A percentile compares a stretch with the other conserved stretches of the same genome.
Evolutionary conservation across 345 rosid species (phyloP).

Genomic region (Linum trigynum): DNA sequence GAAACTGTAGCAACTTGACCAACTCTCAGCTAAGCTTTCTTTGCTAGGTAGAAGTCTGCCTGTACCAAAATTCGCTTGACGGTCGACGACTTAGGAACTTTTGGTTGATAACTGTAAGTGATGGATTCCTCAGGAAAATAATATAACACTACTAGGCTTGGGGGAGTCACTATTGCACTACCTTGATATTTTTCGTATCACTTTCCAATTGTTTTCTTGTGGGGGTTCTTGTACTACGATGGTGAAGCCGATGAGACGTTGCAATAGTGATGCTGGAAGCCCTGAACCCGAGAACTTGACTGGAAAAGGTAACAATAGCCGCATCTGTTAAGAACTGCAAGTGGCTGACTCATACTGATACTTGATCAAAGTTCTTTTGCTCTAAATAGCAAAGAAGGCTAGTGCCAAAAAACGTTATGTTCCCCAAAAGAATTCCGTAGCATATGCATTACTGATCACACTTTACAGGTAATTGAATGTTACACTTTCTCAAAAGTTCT

Average conservation of each 20-base stretch:
- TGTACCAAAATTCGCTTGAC: too few species aligned
- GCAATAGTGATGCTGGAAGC: slow-evolving; percentile 35
- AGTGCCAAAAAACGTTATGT: slow-evolving; percentile 47
- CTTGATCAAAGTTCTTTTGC: not conserved
- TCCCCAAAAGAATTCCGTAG: slow-evolving; percentile 75
- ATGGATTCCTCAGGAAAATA: too few species aligned
- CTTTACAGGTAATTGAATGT: slow-evolving; percentile 47
- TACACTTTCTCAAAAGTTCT: not conserved
- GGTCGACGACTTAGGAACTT: too few species aligned
- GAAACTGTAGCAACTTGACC: too few species aligned
- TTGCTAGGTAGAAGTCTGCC: too few species aligned
- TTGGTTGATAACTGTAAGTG: too few species aligned
- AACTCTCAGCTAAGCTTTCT: too few species aligned
- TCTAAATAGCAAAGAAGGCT: slow-evolving; percentile 37
- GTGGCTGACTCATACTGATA: not conserved
- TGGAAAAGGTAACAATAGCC: slow-evolving; percentile 27
- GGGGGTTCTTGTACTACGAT: slow-evolving; percentile 95
- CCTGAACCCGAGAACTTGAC: slow-evolving; percentile 49
- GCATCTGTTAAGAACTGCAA: slow-evolving; percentile 5
- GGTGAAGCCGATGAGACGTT: slow-evolving; percentile 52
- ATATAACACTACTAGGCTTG: too few species aligned
- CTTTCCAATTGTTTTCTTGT: slow-evolving; percentile 9
- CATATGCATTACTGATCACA: slow-evolving; percentile 73
- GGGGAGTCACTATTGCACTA: too few species aligned
- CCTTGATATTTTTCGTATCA: not conserved